Evolutionary conservation across 2,329 filamentous ascomycete genomes (phyloP).

Genomic region (Fusarium goolgardi): DNA sequence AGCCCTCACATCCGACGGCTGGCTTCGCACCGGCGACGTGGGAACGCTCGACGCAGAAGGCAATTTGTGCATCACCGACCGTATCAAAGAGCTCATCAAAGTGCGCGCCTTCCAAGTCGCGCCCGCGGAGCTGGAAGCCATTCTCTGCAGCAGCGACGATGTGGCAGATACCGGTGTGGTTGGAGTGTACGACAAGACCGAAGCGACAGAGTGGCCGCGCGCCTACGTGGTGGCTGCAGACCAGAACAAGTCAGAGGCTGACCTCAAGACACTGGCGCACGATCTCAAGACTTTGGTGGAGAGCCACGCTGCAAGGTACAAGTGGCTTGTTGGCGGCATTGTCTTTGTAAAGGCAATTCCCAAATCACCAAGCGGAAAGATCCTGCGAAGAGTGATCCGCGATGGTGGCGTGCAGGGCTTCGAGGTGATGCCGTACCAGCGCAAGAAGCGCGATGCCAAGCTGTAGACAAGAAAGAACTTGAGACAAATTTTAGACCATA

Average conservation of each 20-base stretch:
- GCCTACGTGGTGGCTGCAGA: constrained; percentile 67
- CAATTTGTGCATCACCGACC: constrained; percentile 74
- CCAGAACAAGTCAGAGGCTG: constrained; percentile 47
- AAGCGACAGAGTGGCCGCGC: constrained; percentile 71
- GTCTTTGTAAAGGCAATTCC: constrained; percentile 74
- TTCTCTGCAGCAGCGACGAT: constrained; percentile 52
- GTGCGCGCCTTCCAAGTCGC: constrained; percentile 70
- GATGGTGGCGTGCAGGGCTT: constrained; percentile 54
- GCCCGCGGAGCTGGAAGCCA: constrained; percentile 61
- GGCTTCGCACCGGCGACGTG: constrained; percentile 79
- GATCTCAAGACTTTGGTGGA: constrained; percentile 70
- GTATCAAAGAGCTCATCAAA: constrained; percentile 76
- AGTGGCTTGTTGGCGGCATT: constrained; percentile 78
- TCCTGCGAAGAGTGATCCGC: constrained; percentile 58
- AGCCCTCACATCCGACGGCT: constrained; percentile 65
- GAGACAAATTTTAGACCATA: neutral
- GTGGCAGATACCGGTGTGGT: constrained; percentile 76
- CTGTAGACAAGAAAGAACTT: constrained; percentile 13
- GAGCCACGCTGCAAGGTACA: constrained; percentile 69
- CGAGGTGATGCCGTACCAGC: constrained; percentile 45
- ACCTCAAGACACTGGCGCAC: constrained; percentile 59
- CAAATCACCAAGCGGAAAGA: constrained; percentile 72
- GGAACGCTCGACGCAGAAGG: constrained; percentile 67
- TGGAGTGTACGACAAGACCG: constrained; percentile 64
- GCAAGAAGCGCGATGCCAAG: constrained; percentile 43